Percentiles rank a stretch among this genome's conserved stretches.
Evolutionary conservation across 108 stramenopile genomes (phyloP).

Genomic region (Cyclotella choctawhatcheeana): DNA sequence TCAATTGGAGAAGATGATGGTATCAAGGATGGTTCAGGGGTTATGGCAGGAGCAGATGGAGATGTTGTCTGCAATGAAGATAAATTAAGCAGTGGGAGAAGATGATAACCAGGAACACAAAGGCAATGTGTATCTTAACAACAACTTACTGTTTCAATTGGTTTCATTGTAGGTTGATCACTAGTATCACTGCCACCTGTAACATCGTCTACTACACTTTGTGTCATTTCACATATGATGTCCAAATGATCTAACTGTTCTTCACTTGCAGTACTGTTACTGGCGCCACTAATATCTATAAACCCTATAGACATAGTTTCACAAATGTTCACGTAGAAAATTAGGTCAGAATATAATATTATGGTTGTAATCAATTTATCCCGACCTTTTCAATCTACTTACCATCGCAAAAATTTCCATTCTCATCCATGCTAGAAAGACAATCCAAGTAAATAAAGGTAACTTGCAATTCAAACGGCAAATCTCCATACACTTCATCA

Average conservation of each 20-base stretch:
- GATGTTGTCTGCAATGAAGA: too few species aligned
- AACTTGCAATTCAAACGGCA: constrained; percentile 13
- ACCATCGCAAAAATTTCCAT: constrained; percentile 12
- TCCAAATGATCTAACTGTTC: neutral
- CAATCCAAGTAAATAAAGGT: constrained; percentile 11
- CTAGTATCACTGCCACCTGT: neutral
- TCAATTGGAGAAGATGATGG: neutral
- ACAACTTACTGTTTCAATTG: neutral
- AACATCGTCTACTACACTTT: neutral
- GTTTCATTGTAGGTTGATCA: neutral
- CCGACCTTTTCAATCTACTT: neutral
- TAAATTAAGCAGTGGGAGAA: too few species aligned
- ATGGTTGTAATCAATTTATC: neutral
- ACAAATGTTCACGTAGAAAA: too few species aligned
- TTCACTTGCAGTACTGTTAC: neutral
- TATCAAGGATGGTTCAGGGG: too few species aligned
- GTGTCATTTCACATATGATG: neutral
- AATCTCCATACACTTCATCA: neutral
- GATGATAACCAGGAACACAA: too few species aligned
- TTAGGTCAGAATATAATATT: neutral
- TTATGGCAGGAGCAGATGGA: too few species aligned
- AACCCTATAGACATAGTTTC: neutral
- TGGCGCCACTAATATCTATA: constrained; percentile 1
- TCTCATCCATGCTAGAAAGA: neutral
- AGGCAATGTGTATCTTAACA: too few species aligned